A percentile compares a stretch with the other conserved stretches of the same genome.
phyloP scores from a whole-genome alignment of 306 rosid genomes.

The Vigna unguiculata region DNA sequence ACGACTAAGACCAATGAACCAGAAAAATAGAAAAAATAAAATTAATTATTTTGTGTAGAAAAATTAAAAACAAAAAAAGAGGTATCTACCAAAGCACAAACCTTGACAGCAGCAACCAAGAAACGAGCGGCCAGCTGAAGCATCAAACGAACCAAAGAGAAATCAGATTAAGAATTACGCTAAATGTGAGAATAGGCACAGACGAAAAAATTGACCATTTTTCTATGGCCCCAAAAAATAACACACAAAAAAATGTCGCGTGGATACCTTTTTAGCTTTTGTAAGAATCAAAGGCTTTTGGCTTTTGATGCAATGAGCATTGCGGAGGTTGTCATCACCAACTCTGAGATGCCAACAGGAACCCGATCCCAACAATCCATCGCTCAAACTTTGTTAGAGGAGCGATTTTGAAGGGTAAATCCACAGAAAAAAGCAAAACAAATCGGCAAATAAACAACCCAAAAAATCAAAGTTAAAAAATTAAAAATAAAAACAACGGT shows the following conservation, averaged over 20 bases:
- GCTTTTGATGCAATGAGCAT: slow-evolving; percentile 29
- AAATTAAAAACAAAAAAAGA: neutral
- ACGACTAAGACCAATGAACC: slow-evolving; percentile 50
- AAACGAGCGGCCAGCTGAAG: slow-evolving; percentile 36
- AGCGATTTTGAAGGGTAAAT: slow-evolving; percentile 43
- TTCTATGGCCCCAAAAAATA: slow-evolving; percentile 11
- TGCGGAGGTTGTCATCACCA: slow-evolving; percentile 32
- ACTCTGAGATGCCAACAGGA: slow-evolving; percentile 33
- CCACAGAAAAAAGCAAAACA: neutral
- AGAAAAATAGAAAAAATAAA: slow-evolving; percentile 40
- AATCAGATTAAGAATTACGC: slow-evolving; percentile 34
- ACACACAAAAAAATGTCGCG: neutral
- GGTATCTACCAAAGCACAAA: slow-evolving; percentile 41
- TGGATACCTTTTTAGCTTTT: slow-evolving; percentile 38
- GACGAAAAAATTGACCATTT: slow-evolving; percentile 62
- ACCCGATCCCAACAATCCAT: slow-evolving; percentile 34
- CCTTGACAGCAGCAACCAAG: slow-evolving; percentile 48
- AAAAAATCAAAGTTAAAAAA: neutral
- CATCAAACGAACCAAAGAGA: slow-evolving; percentile 18
- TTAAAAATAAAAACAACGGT: neutral
- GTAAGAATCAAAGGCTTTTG: slow-evolving; percentile 48
- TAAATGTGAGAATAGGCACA: slow-evolving; percentile 20
- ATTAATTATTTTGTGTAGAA: neutral
- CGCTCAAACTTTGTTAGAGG: slow-evolving; percentile 20
- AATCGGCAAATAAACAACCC: slow-evolving; percentile 6